A percentile compares a stretch with the other conserved stretches of the same genome.
Evolutionary conservation across 1,284 basidiomycete genomes (phyloP).

Genomic region (Agaricales sp.): DNA sequence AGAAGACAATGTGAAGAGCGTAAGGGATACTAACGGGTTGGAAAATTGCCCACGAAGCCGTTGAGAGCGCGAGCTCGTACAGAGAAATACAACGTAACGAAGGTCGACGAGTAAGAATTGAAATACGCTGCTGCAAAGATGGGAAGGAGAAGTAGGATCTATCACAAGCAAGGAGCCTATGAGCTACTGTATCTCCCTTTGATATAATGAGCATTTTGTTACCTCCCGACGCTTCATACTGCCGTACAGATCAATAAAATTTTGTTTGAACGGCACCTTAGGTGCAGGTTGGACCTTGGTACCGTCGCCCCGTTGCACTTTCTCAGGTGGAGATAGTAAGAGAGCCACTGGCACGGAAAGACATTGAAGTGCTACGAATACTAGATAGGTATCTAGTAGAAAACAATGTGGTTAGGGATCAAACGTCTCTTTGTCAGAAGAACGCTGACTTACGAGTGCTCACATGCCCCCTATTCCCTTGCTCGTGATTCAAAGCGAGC

Average conservation of each 20-base stretch:
- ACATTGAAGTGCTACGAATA: conserved; percentile 9
- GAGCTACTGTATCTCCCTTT: no score
- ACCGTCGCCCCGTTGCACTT: conserved; percentile 7
- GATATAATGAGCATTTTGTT: no score
- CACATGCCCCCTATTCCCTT: conserved; percentile 5
- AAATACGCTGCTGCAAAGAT: conserved; percentile 9
- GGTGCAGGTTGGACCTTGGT: conserved; percentile 7
- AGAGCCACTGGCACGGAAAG: conserved; percentile 7
- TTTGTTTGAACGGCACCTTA: conserved; percentile 5
- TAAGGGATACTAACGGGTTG: conserved; percentile 3
- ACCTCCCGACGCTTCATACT: conserved; percentile 6
- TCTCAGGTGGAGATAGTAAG: conserved; percentile 6
- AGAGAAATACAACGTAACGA: conserved; percentile 7
- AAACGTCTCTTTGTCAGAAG: not conserved
- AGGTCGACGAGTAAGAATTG: conserved; percentile 9
- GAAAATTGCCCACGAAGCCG: conserved; percentile 9
- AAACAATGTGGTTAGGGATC: no score
- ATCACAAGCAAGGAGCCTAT: no score
- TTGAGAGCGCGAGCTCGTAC: conserved; percentile 8
- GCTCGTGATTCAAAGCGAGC: conserved; percentile 6
- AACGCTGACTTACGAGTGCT: conserved; percentile 1
- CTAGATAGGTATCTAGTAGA: conserved; percentile 6
- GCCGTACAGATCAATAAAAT: conserved; percentile 3
- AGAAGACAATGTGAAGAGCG: no score
- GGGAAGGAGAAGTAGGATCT: conserved; percentile 7